A percentile compares a stretch with the other conserved stretches of the same genome.
These are phyloP conservation scores for Cucurbita moschata DNA, from an alignment of 306 rosid species.

Conservation along the genomic window DNA sequence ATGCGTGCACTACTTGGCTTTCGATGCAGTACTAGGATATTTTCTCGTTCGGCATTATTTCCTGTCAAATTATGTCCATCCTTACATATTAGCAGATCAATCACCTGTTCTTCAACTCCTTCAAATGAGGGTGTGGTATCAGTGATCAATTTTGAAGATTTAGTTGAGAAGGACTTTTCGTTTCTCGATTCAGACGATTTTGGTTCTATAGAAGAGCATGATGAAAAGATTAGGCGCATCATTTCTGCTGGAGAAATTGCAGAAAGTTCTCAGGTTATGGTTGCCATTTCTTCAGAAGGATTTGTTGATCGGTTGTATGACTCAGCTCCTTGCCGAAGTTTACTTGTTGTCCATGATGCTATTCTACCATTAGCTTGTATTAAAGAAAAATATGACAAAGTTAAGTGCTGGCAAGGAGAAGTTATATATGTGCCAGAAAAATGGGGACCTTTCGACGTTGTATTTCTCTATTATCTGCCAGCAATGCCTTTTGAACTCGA, in stretches of 20 bases:
- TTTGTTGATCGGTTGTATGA: constrained; percentile 56
- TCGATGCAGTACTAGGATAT: not conserved
- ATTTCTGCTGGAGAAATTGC: constrained; percentile 44
- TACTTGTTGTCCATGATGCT: constrained; percentile 64
- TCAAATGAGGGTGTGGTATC: constrained; percentile 39
- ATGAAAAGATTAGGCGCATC: constrained; percentile 26
- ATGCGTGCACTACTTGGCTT: not conserved
- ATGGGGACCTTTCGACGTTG: constrained; percentile 62
- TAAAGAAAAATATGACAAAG: constrained; percentile 59
- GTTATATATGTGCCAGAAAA: constrained; percentile 48
- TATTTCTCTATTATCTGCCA: constrained; percentile 77
- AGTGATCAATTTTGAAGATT: constrained; percentile 36
- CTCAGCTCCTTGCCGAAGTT: constrained; percentile 19
- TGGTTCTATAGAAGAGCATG: constrained; percentile 12
- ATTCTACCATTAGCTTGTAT: constrained; percentile 48
- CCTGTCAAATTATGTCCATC: constrained; percentile 6
- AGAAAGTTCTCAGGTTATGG: constrained; percentile 54
- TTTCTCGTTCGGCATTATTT: constrained; percentile 10
- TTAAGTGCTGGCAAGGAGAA: constrained; percentile 96
- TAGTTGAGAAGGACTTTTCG: constrained; percentile 65
- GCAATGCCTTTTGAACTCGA: constrained; percentile 52
- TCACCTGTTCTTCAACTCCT: constrained; percentile 25
- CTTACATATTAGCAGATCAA: constrained; percentile 12
- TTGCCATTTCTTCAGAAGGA: constrained; percentile 54
- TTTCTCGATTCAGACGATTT: constrained; percentile 41